Base-by-base conservation (phyloP, 192 early-diverging fungal genomes). In the Thamnidium elegans region DNA sequence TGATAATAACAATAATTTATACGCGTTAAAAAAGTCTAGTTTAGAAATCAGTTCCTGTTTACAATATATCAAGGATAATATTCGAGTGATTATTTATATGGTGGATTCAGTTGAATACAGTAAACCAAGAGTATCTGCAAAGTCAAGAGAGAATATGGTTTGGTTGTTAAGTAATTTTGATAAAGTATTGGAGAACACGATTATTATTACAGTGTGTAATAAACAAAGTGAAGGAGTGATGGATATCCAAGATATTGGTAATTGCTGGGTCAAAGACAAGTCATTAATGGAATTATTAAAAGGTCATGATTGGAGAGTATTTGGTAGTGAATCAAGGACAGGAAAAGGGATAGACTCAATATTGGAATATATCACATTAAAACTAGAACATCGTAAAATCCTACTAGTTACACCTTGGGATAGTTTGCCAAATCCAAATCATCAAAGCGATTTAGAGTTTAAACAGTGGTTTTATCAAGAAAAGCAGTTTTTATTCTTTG, bases 301-400 rank as follows among this genome's bases (percentile, higher is more conserved):
- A 32, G 58, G 50, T 0, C 72, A 74, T 30, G 50, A 68, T 4
- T 74, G 72, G 72, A 55, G 72, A 3, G 59, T 74, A 13, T 74
- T 74, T 47, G 34, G 62, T 17, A 69, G 72, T 11, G 32, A 62
- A 31, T 32, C 67, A 6, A 42, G 31, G 4, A 59, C 36, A 26
- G 72, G 66, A 44, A 26, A 36, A 8, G 67, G 72, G 0, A 10
- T 74, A 3, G 67, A 68, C 7, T 34, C 39, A 15, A 55, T 74
- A 8, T 19, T 69, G 46, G 34, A 58, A 6, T 74, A 74, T 50
- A 32, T 74, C n/a, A 13, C 20, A 32, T n/a, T 58, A 14, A 55
- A 73, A 21, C 3, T 63, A 39, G 50, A 58, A 21, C 58, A 48
- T 26, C 34, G 31, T 26, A 21, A 13, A 19, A 48, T 7, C 13